Percentiles rank a stretch among this genome's conserved stretches.
These are phyloP conservation scores for Verticillium tricorpus DNA, from an alignment of 2,329 filamentous ascomycete genomes.

Conservation along the genomic window DNA sequence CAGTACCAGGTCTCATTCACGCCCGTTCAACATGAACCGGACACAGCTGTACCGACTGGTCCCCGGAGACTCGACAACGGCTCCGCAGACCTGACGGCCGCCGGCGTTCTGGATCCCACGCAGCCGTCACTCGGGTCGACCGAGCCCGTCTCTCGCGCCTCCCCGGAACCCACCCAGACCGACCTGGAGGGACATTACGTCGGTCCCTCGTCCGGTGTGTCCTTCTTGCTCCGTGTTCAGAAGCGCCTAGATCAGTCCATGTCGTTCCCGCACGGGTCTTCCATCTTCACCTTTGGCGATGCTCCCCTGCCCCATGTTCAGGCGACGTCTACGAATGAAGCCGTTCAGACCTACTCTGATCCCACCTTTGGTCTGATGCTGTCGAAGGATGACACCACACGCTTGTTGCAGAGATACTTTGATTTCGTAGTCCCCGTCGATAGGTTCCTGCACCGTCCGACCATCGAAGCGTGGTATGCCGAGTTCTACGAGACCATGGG, in stretches of 20 bases:
- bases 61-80: not conserved
- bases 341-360: slow-evolving; percentile 20
- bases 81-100: not conserved
- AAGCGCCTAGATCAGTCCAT: slow-evolving; percentile 16
- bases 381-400: slow-evolving; percentile 13
- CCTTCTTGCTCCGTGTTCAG: slow-evolving; percentile 22
- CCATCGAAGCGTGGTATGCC: slow-evolving; percentile 29
- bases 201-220: slow-evolving; percentile 23
- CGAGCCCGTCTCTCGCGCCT: slow-evolving; percentile 5
- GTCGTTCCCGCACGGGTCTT: slow-evolving; percentile 1
- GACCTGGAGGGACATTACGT: slow-evolving; percentile 24
- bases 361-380: slow-evolving; percentile 34
- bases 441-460: slow-evolving; percentile 31
- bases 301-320: not conserved
- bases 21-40: not conserved
- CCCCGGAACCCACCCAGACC: slow-evolving; percentile 21
- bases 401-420: slow-evolving; percentile 29
- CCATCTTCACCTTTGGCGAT: slow-evolving; percentile 6
- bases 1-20: not conserved
- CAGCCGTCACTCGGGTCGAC: not conserved
- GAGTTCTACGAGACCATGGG: slow-evolving; percentile 38
- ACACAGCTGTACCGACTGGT: not conserved
- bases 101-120: not conserved
- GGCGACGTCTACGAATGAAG: not conserved
- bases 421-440: slow-evolving; percentile 29